Conservation (phyloP, 2,329 filamentous ascomycete species). For the Hypoxylon sp. region DNA sequence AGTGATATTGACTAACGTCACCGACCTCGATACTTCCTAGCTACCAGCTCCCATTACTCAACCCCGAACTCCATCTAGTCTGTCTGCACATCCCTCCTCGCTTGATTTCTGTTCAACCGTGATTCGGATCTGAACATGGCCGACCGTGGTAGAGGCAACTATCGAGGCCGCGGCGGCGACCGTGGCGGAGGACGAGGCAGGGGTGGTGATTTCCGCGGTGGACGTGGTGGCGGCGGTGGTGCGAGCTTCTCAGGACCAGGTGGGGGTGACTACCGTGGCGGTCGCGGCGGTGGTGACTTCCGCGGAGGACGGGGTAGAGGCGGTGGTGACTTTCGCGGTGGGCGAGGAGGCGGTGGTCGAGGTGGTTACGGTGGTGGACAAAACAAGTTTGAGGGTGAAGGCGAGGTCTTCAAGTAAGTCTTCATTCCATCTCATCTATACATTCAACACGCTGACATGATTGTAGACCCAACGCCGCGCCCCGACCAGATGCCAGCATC, state of each 20-base stretch:
- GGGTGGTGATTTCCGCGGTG: constrained; percentile 27
- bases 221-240: constrained; percentile 20
- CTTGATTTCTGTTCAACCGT: neutral
- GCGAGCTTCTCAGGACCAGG: constrained; percentile 33
- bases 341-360: constrained; percentile 34
- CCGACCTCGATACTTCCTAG: neutral
- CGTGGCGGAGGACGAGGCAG: constrained; percentile 37
- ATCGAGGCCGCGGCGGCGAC: constrained; percentile 42
- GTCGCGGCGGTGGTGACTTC: constrained; percentile 25
- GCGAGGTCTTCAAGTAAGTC: constrained; percentile 50
- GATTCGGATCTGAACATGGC: constrained; percentile 17
- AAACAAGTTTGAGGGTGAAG: constrained; percentile 44
- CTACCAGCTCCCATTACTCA: neutral
- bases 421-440: neutral
- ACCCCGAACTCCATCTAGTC: neutral
- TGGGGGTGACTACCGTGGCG: constrained; percentile 37
- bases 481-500: constrained; percentile 48
- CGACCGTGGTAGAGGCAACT: constrained; percentile 36
- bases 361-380: constrained; percentile 35
- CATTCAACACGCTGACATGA: constrained; percentile 8
- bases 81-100: neutral
- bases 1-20: neutral
- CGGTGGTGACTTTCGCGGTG: constrained; percentile 17
- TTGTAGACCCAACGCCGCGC: constrained; percentile 36
- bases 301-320: constrained; percentile 16